These are phyloP conservation scores for Apiospora kogelbergensis DNA, from an alignment of 2,329 filamentous ascomycete species.

Conservation along the genomic window DNA sequence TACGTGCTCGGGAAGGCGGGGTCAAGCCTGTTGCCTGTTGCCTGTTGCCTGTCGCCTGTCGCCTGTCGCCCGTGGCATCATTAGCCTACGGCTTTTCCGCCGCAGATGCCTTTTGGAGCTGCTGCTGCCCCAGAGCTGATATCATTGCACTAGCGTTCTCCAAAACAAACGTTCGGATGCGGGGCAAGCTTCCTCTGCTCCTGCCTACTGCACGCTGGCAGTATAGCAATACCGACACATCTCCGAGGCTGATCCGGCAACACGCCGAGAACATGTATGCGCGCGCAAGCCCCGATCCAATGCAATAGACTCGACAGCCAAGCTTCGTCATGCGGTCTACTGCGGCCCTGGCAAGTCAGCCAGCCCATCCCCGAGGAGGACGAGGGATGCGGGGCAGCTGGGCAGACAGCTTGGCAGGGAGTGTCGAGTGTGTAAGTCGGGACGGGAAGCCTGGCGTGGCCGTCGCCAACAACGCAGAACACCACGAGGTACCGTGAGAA, in stretches of 20 bases:
- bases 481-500: neutral
- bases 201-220: neutral
- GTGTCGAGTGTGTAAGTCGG: neutral
- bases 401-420: too few relatives aligned
- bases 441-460: neutral
- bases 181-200: neutral
- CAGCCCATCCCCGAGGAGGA: neutral
- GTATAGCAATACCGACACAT: slow-evolving; percentile 21
- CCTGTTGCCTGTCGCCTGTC: too few relatives aligned
- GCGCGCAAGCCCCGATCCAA: neutral
- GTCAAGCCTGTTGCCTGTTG: neutral
- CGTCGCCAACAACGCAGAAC: neutral
- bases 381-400: neutral
- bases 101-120: too few relatives aligned
- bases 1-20: neutral
- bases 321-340: neutral
- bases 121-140: neutral
- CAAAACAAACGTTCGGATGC: neutral
- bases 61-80: neutral
- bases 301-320: slow-evolving; percentile 2
- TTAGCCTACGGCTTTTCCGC: neutral
- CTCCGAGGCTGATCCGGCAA: slow-evolving; percentile 21
- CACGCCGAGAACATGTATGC: slow-evolving; percentile 16
- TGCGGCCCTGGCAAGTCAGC: neutral
- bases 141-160: neutral